These are phyloP conservation scores for Oryza nivara DNA, from an alignment of 176 grass and related monocot genomes.

Conservation along the genomic window DNA sequence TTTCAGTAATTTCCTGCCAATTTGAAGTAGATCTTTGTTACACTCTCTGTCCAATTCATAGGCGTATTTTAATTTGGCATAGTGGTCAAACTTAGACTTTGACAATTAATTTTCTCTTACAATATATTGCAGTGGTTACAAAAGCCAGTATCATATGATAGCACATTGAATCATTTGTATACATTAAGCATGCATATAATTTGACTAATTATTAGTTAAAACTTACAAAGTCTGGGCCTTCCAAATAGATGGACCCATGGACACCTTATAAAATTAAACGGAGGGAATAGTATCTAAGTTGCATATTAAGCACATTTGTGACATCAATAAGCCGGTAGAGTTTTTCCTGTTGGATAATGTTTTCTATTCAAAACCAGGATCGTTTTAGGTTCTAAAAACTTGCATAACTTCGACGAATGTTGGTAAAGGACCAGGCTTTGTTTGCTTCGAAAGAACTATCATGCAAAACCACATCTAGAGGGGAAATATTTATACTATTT, in stretches of 20 bases:
- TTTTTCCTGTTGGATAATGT: not conserved
- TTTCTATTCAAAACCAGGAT: not conserved
- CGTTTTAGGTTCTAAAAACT: not conserved
- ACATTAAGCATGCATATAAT: not conserved
- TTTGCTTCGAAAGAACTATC: conserved; percentile 6
- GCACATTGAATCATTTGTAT: not conserved
- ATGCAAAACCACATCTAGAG: conserved; percentile 15
- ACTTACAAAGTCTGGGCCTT: not conserved
- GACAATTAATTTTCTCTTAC: not conserved
- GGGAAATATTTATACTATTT: conserved; percentile 11
- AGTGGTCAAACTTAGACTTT: not conserved
- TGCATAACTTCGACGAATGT: not conserved
- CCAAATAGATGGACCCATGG: not conserved
- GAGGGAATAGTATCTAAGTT: not conserved
- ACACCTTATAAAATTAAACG: not conserved
- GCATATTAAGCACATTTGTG: not conserved
- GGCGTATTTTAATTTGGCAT: not conserved
- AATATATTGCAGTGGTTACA: not conserved
- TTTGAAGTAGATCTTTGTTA: conserved; percentile 12
- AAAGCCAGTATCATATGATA: not conserved
- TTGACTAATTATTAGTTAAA: not conserved
- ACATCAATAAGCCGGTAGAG: not conserved
- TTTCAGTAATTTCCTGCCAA: not conserved
- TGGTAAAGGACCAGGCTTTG: not conserved
- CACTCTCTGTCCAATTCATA: not conserved